phyloP scores from a whole-genome alignment of 257 asterid species.

The Plantago ovata region DNA sequence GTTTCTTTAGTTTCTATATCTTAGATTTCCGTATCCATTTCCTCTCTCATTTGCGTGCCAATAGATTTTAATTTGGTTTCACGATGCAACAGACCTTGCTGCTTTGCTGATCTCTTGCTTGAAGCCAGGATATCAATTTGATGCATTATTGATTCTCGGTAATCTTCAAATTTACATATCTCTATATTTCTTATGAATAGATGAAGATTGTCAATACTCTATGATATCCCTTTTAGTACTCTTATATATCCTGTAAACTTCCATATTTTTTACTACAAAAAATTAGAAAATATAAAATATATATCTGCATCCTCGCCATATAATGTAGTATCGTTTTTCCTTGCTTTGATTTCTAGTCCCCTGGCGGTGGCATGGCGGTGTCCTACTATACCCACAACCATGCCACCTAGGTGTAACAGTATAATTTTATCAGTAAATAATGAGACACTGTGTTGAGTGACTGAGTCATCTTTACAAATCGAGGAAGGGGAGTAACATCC shows the following conservation, averaged over 20 bases:
- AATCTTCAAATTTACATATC: conserved; percentile 15
- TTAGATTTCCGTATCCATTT: background rate
- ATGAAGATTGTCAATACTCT: no score
- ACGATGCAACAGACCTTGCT: conserved; percentile 60
- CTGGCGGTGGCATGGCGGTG: no score
- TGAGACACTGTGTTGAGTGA: background rate
- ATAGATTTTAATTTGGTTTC: conserved; percentile 20
- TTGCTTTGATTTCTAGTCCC: no score
- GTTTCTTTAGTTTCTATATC: background rate
- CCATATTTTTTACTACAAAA: no score
- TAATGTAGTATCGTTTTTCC: no score
- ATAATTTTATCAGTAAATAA: background rate
- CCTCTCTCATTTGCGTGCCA: conserved; percentile 4
- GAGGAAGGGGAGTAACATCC: background rate
- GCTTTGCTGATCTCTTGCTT: conserved; percentile 50
- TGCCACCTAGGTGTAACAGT: no score
- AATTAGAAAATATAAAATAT: no score
- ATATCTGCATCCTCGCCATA: no score
- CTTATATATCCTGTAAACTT: no score
- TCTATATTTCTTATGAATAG: no score
- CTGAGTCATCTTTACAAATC: background rate
- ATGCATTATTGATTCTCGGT: conserved; percentile 91
- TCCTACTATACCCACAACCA: no score
- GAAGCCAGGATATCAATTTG: conserved; percentile 83
- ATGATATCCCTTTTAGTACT: no score